Conservation (phyloP, 768 basidiomycete species). For the Panaeolus papilionaceus region DNA sequence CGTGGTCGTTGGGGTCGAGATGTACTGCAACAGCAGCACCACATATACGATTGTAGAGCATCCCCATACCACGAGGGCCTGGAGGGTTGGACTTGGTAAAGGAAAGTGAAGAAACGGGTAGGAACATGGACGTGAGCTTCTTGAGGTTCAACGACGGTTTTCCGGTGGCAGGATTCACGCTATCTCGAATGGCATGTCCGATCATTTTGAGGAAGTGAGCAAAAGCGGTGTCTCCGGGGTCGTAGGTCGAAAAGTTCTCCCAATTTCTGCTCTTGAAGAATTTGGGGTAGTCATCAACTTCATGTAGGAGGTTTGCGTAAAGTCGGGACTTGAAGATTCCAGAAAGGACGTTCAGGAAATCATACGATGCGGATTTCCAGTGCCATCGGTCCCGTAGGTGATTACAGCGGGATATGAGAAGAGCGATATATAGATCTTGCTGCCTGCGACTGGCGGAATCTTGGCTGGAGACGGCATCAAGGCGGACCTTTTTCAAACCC, state of each 20-base stretch:
- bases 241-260: slow-evolving; percentile 53
- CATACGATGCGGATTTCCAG: slow-evolving; percentile 68
- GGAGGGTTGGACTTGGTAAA: slow-evolving; percentile 64
- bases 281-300: slow-evolving; percentile 68
- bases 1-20: slow-evolving; percentile 58
- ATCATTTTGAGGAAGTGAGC: slow-evolving; percentile 84
- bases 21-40: slow-evolving; percentile 74
- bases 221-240: slow-evolving; percentile 72
- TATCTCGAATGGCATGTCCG: slow-evolving; percentile 57
- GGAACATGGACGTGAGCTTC: slow-evolving; percentile 73
- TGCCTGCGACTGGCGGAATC: slow-evolving; percentile 49
- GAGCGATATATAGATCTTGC: slow-evolving; percentile 73
- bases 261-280: slow-evolving; percentile 69
- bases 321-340: slow-evolving; percentile 80
- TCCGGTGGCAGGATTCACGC: slow-evolving; percentile 33
- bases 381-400: slow-evolving; percentile 77
- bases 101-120: slow-evolving; percentile 73
- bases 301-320: slow-evolving; percentile 71
- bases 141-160: slow-evolving; percentile 52
- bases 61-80: slow-evolving; percentile 62
- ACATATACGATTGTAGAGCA: slow-evolving; percentile 83
- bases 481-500: slow-evolving; percentile 64
- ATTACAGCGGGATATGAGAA: slow-evolving; percentile 76
- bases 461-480: slow-evolving; percentile 50
- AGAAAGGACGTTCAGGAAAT: slow-evolving; percentile 60